Percentiles rank a stretch among this genome's conserved stretches.
Evolutionary conservation across 2,329 filamentous ascomycete species (phyloP).

Genomic region (Cryphonectria nitschkei): DNA sequence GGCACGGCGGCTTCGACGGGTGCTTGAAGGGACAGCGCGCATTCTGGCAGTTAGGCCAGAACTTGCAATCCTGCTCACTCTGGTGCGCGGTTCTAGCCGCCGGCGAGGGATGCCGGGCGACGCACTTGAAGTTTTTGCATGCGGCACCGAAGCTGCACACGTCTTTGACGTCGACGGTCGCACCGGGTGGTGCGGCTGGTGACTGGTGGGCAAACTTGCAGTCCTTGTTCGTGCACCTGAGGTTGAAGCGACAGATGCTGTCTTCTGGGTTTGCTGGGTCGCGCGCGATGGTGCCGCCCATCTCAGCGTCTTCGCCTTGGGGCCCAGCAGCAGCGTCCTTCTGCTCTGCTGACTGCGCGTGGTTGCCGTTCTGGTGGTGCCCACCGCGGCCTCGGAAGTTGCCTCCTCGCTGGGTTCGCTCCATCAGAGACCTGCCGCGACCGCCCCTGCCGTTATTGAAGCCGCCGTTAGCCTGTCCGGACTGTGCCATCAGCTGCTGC

Average conservation of each 20-base stretch:
- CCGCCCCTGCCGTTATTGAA: constrained; percentile 42
- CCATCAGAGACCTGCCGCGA: constrained; percentile 68
- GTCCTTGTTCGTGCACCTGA: constrained; percentile 83
- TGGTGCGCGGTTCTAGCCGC: constrained; percentile 79
- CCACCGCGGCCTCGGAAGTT: constrained; percentile 56
- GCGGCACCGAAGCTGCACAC: constrained; percentile 83
- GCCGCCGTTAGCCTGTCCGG: constrained; percentile 50
- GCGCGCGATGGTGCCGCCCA: constrained; percentile 54
- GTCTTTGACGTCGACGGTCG: constrained; percentile 77
- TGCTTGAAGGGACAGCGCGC: constrained; percentile 87
- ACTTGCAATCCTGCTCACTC: constrained; percentile 84
- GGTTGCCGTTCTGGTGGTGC: constrained; percentile 46
- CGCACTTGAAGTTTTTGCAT: constrained; percentile 96
- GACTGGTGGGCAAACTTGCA: constrained; percentile 96
- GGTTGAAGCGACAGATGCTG: constrained; percentile 85
- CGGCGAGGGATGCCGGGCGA: constrained; percentile 88
- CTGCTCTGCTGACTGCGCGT: constrained; percentile 37
- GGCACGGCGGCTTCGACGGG: constrained; percentile 82
- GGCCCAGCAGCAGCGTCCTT: constrained; percentile 38
- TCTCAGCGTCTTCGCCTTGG: constrained; percentile 63
- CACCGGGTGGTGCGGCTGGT: constrained; percentile 79
- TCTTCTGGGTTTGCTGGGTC: constrained; percentile 63
- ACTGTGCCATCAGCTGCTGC: constrained; percentile 59
- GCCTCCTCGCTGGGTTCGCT: constrained; percentile 66
- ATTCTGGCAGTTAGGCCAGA: constrained; percentile 91